Conservation (phyloP, 495 filamentous ascomycete genomes). For the Xylaria acuta region DNA sequence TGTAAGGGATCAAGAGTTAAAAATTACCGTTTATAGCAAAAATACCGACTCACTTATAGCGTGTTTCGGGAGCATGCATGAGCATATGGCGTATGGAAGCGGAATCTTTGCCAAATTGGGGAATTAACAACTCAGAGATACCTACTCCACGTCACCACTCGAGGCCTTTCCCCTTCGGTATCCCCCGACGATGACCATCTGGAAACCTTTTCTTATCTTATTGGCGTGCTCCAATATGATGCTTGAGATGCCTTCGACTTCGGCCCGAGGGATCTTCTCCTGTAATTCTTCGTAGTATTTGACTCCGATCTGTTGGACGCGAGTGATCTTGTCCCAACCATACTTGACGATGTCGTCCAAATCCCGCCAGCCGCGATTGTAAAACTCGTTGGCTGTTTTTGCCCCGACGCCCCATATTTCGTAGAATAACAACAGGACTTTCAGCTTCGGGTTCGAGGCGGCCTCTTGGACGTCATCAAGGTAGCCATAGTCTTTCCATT, state of each 20-base stretch:
- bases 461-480: conserved; percentile 69
- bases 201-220: conserved; percentile 58
- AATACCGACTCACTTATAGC: too few species aligned
- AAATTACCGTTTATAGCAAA: not conserved
- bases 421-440: conserved; percentile 71
- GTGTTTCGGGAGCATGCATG: too few species aligned
- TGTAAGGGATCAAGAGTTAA: not conserved
- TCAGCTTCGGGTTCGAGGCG: conserved; percentile 67
- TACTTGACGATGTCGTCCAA: conserved; percentile 82
- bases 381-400: conserved; percentile 82
- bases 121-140: not conserved
- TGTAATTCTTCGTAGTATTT: conserved; percentile 93
- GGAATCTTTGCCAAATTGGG: not conserved
- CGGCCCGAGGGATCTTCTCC: conserved; percentile 69
- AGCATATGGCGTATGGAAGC: too few species aligned
- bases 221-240: conserved; percentile 69
- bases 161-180: conserved; percentile 81
- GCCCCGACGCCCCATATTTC: conserved; percentile 91
- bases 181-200: conserved; percentile 80
- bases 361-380: conserved; percentile 75
- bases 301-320: conserved; percentile 92
- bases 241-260: conserved; percentile 73
- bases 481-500: conserved; percentile 67
- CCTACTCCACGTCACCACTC: conserved; percentile 76
- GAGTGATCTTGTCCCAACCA: conserved; percentile 75